phyloP scores from a whole-genome alignment of 2,329 filamentous ascomycete genomes.

The Paecilomyces formosus region DNA sequence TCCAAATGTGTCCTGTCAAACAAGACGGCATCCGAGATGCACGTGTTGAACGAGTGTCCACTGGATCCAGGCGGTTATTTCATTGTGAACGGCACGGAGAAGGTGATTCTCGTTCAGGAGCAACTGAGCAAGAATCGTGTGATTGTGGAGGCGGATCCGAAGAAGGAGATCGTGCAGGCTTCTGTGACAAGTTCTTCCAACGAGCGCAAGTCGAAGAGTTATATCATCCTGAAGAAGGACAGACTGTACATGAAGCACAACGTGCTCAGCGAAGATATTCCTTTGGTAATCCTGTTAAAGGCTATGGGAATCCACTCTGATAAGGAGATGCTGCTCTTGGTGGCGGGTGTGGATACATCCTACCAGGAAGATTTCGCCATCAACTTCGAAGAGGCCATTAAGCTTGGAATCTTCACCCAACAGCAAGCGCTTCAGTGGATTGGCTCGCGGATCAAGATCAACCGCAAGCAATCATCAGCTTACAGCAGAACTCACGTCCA shows the following conservation, averaged over 20 bases:
- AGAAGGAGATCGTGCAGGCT: slow-evolving; percentile 88
- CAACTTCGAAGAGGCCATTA: slow-evolving; percentile 89
- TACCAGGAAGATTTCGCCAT: slow-evolving; percentile 94
- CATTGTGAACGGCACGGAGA: slow-evolving; percentile 94
- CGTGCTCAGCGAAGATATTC: slow-evolving; percentile 85
- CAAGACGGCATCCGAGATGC: slow-evolving; percentile 83
- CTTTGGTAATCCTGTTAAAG: slow-evolving; percentile 86
- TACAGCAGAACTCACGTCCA: slow-evolving; percentile 73
- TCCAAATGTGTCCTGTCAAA: slow-evolving; percentile 82
- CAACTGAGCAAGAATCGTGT: slow-evolving; percentile 98
- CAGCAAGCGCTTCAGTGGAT: slow-evolving; percentile 94
- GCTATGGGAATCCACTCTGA: slow-evolving; percentile 91
- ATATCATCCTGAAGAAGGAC: slow-evolving; percentile 90
- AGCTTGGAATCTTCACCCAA: slow-evolving; percentile 79
- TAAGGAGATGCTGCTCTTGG: slow-evolving; percentile 86
- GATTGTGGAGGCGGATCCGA: slow-evolving; percentile 86
- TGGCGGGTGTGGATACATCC: slow-evolving; percentile 75
- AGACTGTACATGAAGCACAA: slow-evolving; percentile 86
- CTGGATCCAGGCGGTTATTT: slow-evolving; percentile 97
- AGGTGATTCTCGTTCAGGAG: slow-evolving; percentile 97
- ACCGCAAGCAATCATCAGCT: slow-evolving; percentile 53
- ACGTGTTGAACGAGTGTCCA: slow-evolving; percentile 86
- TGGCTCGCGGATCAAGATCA: slow-evolving; percentile 80
- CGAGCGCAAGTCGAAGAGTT: slow-evolving; percentile 96
- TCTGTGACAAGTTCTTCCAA: slow-evolving; percentile 97